Percentiles rank a stretch among this genome's conserved stretches.
phyloP scores from a whole-genome alignment of 768 basidiomycete genomes.

The Solioccasus polychromus region DNA sequence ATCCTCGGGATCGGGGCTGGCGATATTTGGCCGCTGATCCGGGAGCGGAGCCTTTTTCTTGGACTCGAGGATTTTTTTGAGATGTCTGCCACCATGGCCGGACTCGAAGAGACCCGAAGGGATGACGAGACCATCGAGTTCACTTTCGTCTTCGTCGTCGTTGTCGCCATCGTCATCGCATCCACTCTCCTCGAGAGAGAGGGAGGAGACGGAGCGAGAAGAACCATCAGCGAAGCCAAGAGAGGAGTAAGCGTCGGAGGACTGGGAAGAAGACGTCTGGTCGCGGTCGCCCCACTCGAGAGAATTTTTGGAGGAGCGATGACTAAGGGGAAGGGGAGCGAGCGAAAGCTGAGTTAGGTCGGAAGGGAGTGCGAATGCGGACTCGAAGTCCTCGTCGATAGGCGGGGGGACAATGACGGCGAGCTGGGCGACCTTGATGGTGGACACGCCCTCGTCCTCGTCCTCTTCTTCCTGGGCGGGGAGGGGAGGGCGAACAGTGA shows the following conservation, averaged over 20 bases:
- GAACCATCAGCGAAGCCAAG: conserved; percentile 74
- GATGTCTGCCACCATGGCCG: conserved; percentile 51
- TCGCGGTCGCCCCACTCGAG: conserved; percentile 87
- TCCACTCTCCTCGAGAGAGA: conserved; percentile 67
- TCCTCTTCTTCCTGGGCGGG: conserved; percentile 45
- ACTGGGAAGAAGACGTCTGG: conserved; percentile 77
- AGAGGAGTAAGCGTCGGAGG: conserved; percentile 83
- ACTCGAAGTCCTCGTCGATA: conserved; percentile 76
- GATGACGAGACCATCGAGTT: conserved; percentile 78
- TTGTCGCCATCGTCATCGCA: conserved; percentile 63
- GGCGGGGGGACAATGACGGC: conserved; percentile 36
- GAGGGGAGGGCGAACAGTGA: conserved; percentile 66
- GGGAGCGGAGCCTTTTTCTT: conserved; percentile 57
- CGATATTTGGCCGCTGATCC: conserved; percentile 49
- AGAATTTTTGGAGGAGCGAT: conserved; percentile 79
- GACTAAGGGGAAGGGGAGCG: conserved; percentile 69
- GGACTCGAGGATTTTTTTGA: conserved; percentile 49
- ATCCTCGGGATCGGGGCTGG: conserved; percentile 69
- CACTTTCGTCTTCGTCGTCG: conserved; percentile 71
- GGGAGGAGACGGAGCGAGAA: conserved; percentile 65
- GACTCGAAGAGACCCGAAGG: conserved; percentile 76
- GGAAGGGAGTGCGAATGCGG: conserved; percentile 75
- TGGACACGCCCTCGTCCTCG: conserved; percentile 79
- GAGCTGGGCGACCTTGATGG: conserved; percentile 69
- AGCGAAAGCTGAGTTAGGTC: conserved; percentile 82